A percentile compares a stretch with the other conserved stretches of the same genome.
Conservation (phyloP, 106 monocot species). For the Dioscorea zingiberensis region DNA sequence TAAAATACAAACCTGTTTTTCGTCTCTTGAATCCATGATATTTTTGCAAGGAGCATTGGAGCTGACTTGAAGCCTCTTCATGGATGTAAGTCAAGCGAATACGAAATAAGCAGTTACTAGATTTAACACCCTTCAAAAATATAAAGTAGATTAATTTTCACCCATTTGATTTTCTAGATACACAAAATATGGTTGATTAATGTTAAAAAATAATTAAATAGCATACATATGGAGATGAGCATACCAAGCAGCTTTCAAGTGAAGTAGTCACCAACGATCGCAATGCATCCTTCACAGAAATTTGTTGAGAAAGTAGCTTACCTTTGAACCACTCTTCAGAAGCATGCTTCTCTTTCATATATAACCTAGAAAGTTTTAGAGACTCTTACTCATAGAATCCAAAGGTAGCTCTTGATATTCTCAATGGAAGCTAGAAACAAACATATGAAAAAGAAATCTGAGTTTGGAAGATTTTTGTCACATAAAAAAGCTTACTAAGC, state of each 20-base stretch:
- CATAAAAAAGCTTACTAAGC: too few relatives aligned
- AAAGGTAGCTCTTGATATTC: background rate
- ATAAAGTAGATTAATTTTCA: too few relatives aligned
- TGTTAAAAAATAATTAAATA: background rate
- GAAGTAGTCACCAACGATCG: slow-evolving; percentile 41
- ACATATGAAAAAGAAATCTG: too few relatives aligned
- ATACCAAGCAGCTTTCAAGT: slow-evolving; percentile 73
- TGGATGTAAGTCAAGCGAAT: slow-evolving; percentile 62
- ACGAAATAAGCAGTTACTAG: slow-evolving; percentile 34
- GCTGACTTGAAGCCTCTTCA: slow-evolving; percentile 45
- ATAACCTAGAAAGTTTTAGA: slow-evolving; percentile 41
- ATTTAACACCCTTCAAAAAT: slow-evolving; percentile 58
- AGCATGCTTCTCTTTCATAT: slow-evolving; percentile 63
- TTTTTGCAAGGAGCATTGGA: slow-evolving; percentile 39
- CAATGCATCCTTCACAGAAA: slow-evolving; percentile 83
- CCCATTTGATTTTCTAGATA: background rate
- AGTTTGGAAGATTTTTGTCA: too few relatives aligned
- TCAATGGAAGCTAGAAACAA: too few relatives aligned
- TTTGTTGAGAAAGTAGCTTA: slow-evolving; percentile 27
- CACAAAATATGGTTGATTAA: background rate
- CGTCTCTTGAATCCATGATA: slow-evolving; percentile 29
- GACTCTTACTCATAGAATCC: background rate
- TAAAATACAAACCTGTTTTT: slow-evolving; percentile 38
- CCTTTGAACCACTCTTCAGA: slow-evolving; percentile 55
- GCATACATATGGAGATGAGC: background rate